Evolutionary conservation across 2,329 filamentous ascomycete genomes (phyloP), one percentile per base, ranked within the genome.

Genomic region (Curvularia sp.): DNA sequence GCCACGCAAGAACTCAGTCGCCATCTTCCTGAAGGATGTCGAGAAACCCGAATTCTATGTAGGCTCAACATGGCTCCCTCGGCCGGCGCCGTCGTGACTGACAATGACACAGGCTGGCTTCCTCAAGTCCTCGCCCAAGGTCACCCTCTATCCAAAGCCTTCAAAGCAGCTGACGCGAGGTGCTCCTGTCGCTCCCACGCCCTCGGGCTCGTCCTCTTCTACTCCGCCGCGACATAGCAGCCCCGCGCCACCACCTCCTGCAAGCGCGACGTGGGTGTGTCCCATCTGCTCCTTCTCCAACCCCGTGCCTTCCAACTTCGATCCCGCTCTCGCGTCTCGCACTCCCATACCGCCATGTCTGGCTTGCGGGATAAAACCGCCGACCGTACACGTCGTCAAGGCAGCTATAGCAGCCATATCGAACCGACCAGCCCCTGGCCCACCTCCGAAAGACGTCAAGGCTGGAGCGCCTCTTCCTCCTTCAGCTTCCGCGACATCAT

Each of bases 281-380:
- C 90, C 91, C 1, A 98, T 98, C 70, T 98, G 94, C 82, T 94
- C 91, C 66, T 96, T 96, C 73, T 94, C 93, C 9, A 98, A 98
- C 71, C 89, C 92, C 0, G 88, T 97, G 1, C 93, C 95, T 0
- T 91, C 91, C 36, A 97, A 97, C 75, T 98, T 98, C 74, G 94
- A 98, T 70, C 91, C 93, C 0, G 84, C 88, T 1, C 88, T 89
- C 2, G 92, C 92, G 60, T 86, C 88, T 19, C 87, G 92, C 62
- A 96, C 91, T 5, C 89, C 89, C 8, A 80, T 97, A 21, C 90
- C 93, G 3, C 92, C 94, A 66, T 99, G 95, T 74, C 81, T 97
- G 53, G 90, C 93, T 5, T 99, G 95, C 74, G 95, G 95, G 0
- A 97, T 99, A 71, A 96, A 95, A 70, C 95, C 95, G 3, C 89